These are phyloP conservation scores for Ambrosiella beaveri DNA, from an alignment of 2,329 filamentous ascomycete genomes.

Conservation along the genomic window DNA sequence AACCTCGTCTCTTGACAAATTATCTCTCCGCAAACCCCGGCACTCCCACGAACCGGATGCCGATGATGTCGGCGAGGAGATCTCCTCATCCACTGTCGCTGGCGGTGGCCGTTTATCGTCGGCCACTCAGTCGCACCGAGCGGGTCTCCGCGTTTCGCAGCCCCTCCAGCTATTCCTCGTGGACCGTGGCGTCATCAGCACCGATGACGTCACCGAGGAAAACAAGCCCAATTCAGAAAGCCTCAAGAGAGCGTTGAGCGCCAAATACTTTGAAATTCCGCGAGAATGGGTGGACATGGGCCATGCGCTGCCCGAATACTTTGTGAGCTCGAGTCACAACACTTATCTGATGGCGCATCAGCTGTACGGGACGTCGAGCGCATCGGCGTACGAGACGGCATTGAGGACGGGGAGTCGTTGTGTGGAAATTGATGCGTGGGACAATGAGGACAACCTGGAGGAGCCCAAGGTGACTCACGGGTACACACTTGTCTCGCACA, in stretches of 20 bases:
- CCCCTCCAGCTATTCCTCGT: constrained; percentile 39
- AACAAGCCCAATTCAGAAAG: constrained; percentile 25
- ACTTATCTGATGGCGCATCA: constrained; percentile 56
- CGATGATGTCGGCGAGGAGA: constrained; percentile 35
- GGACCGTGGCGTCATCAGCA: constrained; percentile 31
- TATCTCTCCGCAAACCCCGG: constrained; percentile 4
- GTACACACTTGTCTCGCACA: constrained; percentile 49
- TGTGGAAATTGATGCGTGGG: constrained; percentile 61
- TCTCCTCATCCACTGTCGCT: constrained; percentile 33
- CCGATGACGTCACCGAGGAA: constrained; percentile 28
- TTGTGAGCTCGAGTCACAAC: constrained; percentile 57
- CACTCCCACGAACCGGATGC: constrained; percentile 23
- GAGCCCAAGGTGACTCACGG: constrained; percentile 57
- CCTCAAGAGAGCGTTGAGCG: constrained; percentile 35
- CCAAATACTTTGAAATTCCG: constrained; percentile 41
- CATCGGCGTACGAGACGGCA: constrained; percentile 44
- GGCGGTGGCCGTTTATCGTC: constrained; percentile 41
- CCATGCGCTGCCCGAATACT: constrained; percentile 50
- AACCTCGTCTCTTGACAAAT: constrained; percentile 10
- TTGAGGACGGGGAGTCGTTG: constrained; percentile 47
- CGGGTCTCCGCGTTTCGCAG: constrained; percentile 40
- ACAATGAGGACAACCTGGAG: constrained; percentile 38
- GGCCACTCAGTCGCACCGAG: constrained; percentile 29
- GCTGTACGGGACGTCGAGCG: constrained; percentile 45
- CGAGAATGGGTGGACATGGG: constrained; percentile 35